Base-by-base conservation (phyloP, 1,284 basidiomycete species). In the Ganoderma lucidum region DNA sequence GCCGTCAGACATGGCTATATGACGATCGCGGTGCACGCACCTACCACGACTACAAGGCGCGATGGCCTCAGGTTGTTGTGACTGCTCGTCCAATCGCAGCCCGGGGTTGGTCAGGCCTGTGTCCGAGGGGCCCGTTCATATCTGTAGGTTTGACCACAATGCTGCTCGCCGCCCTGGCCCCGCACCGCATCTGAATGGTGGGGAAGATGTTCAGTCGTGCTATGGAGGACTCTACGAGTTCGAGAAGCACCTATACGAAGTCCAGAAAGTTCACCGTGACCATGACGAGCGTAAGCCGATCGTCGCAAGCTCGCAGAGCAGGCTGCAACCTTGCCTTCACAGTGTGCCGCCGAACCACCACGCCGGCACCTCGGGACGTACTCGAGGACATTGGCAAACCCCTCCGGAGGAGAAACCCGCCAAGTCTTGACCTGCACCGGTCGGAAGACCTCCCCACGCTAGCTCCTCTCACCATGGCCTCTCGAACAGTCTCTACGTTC, bases 61-160 rank as follows among this genome's bases (percentile, higher is more conserved):
- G 56, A 6, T 6, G 5, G n/a, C 37, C 56, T 58, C 35, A 10
- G n/a, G 35, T 14, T 23, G 19, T 6, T 23, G 19, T 3, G 19
- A 12, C 12, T 6, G 19, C 0, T 15, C 19, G 8, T 23, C 56
- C 56, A 59, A 59, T 59, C 17, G 35, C n/a, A 23, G 14, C 10
- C 17, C 37, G n/a, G 32, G 8, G 9, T 17, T 35, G 4, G 32
- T 3, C 15, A 55, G 2, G 3, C 53, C 14, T 2, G 30, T 55
- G 14, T 14, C 30, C 28, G 53, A 56, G 30, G 35, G 8, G 19
- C 8, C 56, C 35, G 10, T n/a, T 39, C 9, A 37, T 59, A 1
- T 6, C 9, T 12, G 17, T 59, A 39, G n/a, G 56, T 59, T 59
- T 23, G 56, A 59, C 56, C 56, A 59, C 56, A 59, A 19, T 14